These are phyloP conservation scores for Sugiyamaella xylanicola DNA, from an alignment of 1,139 yeast species.

Conservation along the genomic window DNA sequence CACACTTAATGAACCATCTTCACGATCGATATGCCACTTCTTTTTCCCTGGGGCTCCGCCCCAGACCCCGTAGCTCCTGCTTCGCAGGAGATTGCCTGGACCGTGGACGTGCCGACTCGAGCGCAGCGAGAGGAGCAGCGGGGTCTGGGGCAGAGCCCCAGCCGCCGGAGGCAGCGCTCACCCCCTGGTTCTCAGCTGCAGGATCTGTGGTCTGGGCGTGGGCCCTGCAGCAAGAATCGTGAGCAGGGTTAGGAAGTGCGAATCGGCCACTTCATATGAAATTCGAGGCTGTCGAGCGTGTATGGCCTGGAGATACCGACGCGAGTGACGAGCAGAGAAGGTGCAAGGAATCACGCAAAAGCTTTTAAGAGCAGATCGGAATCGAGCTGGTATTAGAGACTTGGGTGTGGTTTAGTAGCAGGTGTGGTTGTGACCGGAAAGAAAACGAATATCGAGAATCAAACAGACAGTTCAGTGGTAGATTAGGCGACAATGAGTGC, in stretches of 20 bases:
- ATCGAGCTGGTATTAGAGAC: neutral
- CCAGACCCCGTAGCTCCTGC: neutral
- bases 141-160: conserved; percentile 1
- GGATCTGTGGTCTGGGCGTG: too few relatives aligned
- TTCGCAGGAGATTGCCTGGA: too few relatives aligned
- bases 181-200: too few relatives aligned
- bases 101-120: too few relatives aligned
- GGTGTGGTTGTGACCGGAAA: too few relatives aligned
- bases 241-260: neutral
- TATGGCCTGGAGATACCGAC: neutral
- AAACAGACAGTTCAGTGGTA: too few relatives aligned
- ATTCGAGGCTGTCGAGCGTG: neutral
- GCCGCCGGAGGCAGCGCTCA: neutral
- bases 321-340: neutral
- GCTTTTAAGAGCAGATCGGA: neutral
- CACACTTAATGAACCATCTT: conserved; percentile 1
- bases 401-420: too few relatives aligned
- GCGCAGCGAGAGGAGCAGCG: neutral
- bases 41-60: neutral
- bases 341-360: neutral
- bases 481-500: too few relatives aligned
- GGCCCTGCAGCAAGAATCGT: neutral
- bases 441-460: too few relatives aligned
- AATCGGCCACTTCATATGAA: neutral
- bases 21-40: too few relatives aligned